These are phyloP conservation scores for Sugiyamaella xylanicola DNA, from an alignment of 1,139 yeast genomes.

Conservation along the genomic window DNA sequence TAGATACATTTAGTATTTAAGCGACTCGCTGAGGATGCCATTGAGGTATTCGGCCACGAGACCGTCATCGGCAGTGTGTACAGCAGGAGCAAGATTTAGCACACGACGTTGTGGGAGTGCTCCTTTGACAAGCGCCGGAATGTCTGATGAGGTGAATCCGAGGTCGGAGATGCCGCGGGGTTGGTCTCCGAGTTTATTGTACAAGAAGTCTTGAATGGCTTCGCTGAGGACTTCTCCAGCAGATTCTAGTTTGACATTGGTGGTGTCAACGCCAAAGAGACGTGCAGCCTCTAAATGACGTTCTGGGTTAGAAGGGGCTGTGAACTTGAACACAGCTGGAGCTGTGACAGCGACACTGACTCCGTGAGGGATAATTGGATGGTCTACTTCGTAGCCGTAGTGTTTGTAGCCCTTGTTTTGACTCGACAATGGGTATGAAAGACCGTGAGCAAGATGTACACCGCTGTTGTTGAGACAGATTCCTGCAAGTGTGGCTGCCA, in stretches of 20 bases:
- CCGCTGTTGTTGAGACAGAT: conserved; percentile 49
- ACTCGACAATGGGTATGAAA: conserved; percentile 46
- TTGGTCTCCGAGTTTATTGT: conserved; percentile 43
- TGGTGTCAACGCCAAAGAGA: conserved; percentile 44
- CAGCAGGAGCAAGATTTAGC: conserved; percentile 43
- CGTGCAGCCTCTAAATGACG: conserved; percentile 46
- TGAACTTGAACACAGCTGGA: conserved; percentile 46
- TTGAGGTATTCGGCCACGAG: conserved; percentile 35
- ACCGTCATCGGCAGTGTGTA: conserved; percentile 37
- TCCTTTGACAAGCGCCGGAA: conserved; percentile 44
- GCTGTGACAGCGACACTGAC: conserved; percentile 48
- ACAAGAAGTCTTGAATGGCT: conserved; percentile 42
- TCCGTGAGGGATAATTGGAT: conserved; percentile 47
- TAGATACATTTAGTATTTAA: conserved; percentile 16
- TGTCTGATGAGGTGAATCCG: conserved; percentile 41
- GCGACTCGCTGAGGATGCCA: conserved; percentile 35
- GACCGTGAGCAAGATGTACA: conserved; percentile 48
- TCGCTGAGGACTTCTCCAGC: conserved; percentile 46
- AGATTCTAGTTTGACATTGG: conserved; percentile 43
- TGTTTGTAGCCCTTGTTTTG: conserved; percentile 46
- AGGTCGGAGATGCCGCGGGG: conserved; percentile 43
- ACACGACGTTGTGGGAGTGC: conserved; percentile 48
- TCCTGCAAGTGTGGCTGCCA: conserved; percentile 49
- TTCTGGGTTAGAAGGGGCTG: conserved; percentile 47
- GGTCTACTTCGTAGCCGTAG: conserved; percentile 45